A percentile compares a stretch with the other conserved stretches of the same genome.
Evolutionary conservation across 2,329 filamentous ascomycete genomes (phyloP).

Genomic region (Fusarium longipes): DNA sequence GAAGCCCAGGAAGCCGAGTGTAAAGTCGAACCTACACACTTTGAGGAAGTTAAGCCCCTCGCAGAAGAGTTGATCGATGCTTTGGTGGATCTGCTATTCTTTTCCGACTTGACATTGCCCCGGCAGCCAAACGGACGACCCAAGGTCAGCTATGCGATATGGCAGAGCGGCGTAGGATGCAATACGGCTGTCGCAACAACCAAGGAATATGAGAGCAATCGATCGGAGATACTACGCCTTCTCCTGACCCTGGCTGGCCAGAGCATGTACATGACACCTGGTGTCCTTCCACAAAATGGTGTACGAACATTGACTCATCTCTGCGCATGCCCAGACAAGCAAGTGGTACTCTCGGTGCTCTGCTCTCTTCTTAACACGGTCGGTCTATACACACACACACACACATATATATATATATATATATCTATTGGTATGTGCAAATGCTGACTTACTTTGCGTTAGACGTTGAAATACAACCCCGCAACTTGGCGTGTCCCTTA

Average conservation of each 20-base stretch:
- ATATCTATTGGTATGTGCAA: not conserved
- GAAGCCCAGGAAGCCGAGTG: slow-evolving; percentile 69
- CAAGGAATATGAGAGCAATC: slow-evolving; percentile 92
- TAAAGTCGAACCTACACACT: slow-evolving; percentile 67
- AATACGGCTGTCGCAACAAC: slow-evolving; percentile 88
- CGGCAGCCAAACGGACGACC: slow-evolving; percentile 74
- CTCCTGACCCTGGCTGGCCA: slow-evolving; percentile 88
- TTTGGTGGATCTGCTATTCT: slow-evolving; percentile 89
- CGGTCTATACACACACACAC: too few species aligned
- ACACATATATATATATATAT: too few species aligned
- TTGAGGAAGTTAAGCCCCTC: slow-evolving; percentile 85
- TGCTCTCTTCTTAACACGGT: slow-evolving; percentile 96
- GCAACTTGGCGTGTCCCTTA: slow-evolving; percentile 94
- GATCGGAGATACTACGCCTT: slow-evolving; percentile 87
- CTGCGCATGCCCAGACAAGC: slow-evolving; percentile 88
- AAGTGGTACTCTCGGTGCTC: slow-evolving; percentile 86
- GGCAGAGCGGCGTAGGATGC: slow-evolving; percentile 97
- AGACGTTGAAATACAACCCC: slow-evolving; percentile 96
- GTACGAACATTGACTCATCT: slow-evolving; percentile 89
- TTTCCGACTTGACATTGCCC: slow-evolving; percentile 87
- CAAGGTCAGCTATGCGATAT: slow-evolving; percentile 93
- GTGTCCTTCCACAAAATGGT: slow-evolving; percentile 81
- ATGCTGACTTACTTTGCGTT: slow-evolving; percentile 28
- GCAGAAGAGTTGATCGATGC: slow-evolving; percentile 94
- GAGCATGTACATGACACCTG: slow-evolving; percentile 91